Conservation (phyloP, 129 eudicot species). For the Flaveria trinervia region DNA sequence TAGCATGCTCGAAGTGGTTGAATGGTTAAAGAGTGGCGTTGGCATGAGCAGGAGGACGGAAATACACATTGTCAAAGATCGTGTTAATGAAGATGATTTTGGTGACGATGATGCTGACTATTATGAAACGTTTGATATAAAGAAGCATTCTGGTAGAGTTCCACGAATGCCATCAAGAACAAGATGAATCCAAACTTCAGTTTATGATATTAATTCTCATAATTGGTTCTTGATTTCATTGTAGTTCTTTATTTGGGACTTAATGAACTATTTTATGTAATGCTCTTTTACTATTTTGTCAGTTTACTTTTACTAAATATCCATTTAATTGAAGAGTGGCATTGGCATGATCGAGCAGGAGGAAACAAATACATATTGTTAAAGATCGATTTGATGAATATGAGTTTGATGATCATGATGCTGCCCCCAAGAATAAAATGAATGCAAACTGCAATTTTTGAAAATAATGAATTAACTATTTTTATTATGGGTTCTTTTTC, state of each 20-base stretch:
- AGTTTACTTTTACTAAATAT: too few species aligned
- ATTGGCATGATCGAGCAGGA: too few species aligned
- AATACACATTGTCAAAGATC: slow-evolving; percentile 36
- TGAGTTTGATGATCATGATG: too few species aligned
- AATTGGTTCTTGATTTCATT: slow-evolving; percentile 19
- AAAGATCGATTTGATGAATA: too few species aligned
- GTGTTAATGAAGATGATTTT: slow-evolving; percentile 41
- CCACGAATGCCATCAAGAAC: slow-evolving; percentile 40
- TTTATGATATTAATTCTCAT: slow-evolving; percentile 9
- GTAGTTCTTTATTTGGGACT: slow-evolving; percentile 24
- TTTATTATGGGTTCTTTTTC: too few species aligned
- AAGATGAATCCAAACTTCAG: slow-evolving; percentile 7
- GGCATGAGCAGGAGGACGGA: slow-evolving; percentile 44
- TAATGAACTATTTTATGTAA: slow-evolving; percentile 18
- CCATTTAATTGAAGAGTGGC: too few species aligned
- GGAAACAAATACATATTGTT: too few species aligned
- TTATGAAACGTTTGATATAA: slow-evolving; percentile 51
- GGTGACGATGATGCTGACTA: slow-evolving; percentile 45
- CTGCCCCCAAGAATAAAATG: too few species aligned
- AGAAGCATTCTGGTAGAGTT: slow-evolving; percentile 27
- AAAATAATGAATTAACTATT: too few species aligned
- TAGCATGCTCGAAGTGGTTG: slow-evolving; percentile 68
- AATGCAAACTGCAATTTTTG: too few species aligned
- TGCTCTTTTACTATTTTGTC: background rate
- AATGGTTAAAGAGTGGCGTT: slow-evolving; percentile 51